Evolutionary conservation across 2,329 filamentous ascomycete genomes (phyloP), one percentile per base, ranked within the genome.

Genomic region (Tolypocladium capitatum): DNA sequence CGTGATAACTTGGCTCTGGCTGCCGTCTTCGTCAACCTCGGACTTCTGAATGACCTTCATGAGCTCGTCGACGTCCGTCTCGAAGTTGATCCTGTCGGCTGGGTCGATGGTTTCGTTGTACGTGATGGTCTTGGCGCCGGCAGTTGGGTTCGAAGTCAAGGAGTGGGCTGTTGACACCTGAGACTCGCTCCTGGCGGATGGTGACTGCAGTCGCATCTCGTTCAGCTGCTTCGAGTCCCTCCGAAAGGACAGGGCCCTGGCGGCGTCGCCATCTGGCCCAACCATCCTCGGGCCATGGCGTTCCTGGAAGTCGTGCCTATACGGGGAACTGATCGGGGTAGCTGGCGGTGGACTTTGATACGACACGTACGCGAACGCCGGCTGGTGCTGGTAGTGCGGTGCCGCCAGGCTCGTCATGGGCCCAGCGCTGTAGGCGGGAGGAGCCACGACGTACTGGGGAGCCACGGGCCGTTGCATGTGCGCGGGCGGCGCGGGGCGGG

Each of bases 1-100:
- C 9, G 56, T 58, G 10, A 43, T 40, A 8, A 44, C 57, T 36
- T 60, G 60, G 50, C 63, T 52, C 47, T 53, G 46, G 52, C 55
- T 55, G 48, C 57, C 33, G 9, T 56, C 56, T 7, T 68, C 60
- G 18, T 63, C 63, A 1, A 30, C 38, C 14, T 72, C 68, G 21
- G 73, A 66, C 58, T 84, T 85, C 63, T 95, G 89, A 42, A 96
- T 91, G 1, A 84, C 80, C 64, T 84, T 88, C 88, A 96, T 94
- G 38, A 97, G 68, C 38, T 81, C 82, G 61, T 96, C 90, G 34
- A 96, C 81, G 50, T 87, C 80, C 0, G 89, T 95, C n/a, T 78
- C 75, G 61, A 90, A 91, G 51, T 77, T 74, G 35, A 79, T 68
- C n/a, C 76, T 70, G 24, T 72, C 64, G 1, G 69, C 64, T 49